These are phyloP conservation scores for Phaeosphaeria sp. DNA, from an alignment of 2,329 filamentous ascomycete genomes.

Conservation along the genomic window DNA sequence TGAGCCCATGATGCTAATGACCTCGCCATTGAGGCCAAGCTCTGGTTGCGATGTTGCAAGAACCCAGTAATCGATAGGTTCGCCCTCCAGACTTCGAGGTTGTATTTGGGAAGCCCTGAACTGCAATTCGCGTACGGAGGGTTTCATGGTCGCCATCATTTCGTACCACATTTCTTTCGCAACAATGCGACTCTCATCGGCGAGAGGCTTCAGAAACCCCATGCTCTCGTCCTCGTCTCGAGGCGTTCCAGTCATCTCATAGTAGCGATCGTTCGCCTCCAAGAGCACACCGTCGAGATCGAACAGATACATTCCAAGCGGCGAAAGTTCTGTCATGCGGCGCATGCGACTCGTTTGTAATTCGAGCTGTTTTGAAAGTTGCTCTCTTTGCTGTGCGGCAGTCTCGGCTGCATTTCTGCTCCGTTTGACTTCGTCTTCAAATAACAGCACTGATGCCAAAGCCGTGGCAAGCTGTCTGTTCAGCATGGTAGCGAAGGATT, in stretches of 20 bases:
- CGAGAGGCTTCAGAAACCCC: slow-evolving; percentile 53
- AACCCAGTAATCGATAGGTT: slow-evolving; percentile 55
- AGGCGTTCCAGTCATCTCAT: slow-evolving; percentile 55
- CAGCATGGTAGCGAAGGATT: slow-evolving; percentile 37
- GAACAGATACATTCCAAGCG: slow-evolving; percentile 42
- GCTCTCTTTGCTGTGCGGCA: slow-evolving; percentile 37
- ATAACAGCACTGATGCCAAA: slow-evolving; percentile 42
- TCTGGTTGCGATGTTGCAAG: slow-evolving; percentile 43
- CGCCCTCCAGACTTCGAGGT: slow-evolving; percentile 45
- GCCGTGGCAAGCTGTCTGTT: slow-evolving; percentile 44
- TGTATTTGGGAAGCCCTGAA: slow-evolving; percentile 45
- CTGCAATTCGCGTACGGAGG: slow-evolving; percentile 53
- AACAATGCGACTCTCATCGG: slow-evolving; percentile 39
- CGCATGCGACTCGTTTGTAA: slow-evolving; percentile 43
- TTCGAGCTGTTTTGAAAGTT: slow-evolving; percentile 34
- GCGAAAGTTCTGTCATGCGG: slow-evolving; percentile 44
- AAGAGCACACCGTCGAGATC: slow-evolving; percentile 51
- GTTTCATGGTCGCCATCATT: slow-evolving; percentile 41
- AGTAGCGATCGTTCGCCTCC: slow-evolving; percentile 56
- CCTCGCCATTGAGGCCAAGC: slow-evolving; percentile 29
- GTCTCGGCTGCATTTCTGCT: slow-evolving; percentile 34
- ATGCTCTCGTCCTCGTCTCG: slow-evolving; percentile 50
- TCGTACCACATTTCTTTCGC: slow-evolving; percentile 51
- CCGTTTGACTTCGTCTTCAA: slow-evolving; percentile 40
- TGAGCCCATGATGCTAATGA: slow-evolving; percentile 40